Evolutionary conservation across 2,329 filamentous ascomycete genomes (phyloP).

Genomic region (Neofusicoccum ribis): DNA sequence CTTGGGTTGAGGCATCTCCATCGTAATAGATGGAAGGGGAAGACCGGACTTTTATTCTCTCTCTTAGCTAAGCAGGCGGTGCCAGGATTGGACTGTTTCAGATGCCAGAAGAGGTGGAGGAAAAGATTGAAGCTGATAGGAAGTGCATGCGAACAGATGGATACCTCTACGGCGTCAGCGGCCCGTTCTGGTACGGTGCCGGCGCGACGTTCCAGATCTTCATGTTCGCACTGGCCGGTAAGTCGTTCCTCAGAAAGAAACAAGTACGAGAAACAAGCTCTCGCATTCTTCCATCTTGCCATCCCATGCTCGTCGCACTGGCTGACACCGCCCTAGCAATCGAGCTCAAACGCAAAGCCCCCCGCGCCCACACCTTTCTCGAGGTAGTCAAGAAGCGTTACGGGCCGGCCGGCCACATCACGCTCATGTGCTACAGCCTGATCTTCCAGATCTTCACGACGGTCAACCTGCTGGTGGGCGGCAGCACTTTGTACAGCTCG

Average conservation of each 20-base stretch:
- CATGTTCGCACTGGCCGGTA: conserved; percentile 20
- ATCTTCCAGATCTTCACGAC: conserved; percentile 19
- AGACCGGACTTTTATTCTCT: background rate
- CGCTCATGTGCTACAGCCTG: conserved; percentile 20
- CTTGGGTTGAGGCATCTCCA: too few species aligned
- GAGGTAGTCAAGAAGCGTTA: conserved; percentile 22
- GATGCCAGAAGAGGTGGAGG: background rate
- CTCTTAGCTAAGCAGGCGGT: background rate
- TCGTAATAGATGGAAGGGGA: too few species aligned
- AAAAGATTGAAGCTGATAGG: background rate
- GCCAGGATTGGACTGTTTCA: background rate
- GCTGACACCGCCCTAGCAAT: conserved; percentile 26
- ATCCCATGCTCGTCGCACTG: too few species aligned
- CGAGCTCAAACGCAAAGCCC: conserved; percentile 35
- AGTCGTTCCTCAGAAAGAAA: background rate
- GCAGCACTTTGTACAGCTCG: conserved; percentile 23
- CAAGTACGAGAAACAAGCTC: too few species aligned
- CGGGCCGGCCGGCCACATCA: conserved; percentile 18
- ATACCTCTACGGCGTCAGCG: conserved; percentile 24
- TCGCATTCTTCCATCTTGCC: too few species aligned
- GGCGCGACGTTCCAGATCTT: conserved; percentile 35
- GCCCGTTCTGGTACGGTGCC: conserved; percentile 36
- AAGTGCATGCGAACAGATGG: background rate
- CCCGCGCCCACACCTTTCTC: conserved; percentile 30
- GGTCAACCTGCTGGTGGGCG: conserved; percentile 25